Conservation (phyloP, 176 grass and related monocot genomes). For the Aegilops bicornis region DNA sequence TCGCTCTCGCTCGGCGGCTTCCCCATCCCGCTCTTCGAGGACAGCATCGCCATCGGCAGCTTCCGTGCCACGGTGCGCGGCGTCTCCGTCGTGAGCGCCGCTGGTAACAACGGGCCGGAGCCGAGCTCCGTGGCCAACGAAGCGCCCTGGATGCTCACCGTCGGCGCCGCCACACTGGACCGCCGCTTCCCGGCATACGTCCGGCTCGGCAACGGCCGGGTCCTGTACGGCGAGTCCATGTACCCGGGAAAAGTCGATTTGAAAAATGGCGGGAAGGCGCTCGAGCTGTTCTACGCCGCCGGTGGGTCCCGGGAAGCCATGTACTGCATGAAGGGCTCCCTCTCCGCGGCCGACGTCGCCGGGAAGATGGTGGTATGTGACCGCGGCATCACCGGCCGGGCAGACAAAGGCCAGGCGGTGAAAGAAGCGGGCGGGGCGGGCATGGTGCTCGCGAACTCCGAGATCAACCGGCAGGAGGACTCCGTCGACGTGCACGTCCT, state of each 20-base stretch:
- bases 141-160: constrained; percentile 75
- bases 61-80: constrained; percentile 64
- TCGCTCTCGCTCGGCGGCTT: constrained; percentile 85
- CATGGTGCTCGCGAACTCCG: constrained; percentile 78
- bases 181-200: constrained; percentile 71
- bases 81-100: constrained; percentile 69
- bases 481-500: constrained; percentile 85
- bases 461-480: constrained; percentile 78
- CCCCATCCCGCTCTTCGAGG: constrained; percentile 88
- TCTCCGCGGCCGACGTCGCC: constrained; percentile 42
- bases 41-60: constrained; percentile 90
- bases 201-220: constrained; percentile 51
- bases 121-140: constrained; percentile 75
- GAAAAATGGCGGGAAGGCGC: constrained; percentile 64
- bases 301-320: constrained; percentile 49
- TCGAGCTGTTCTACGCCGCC: constrained; percentile 62
- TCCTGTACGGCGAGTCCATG: constrained; percentile 93
- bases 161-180: constrained; percentile 67
- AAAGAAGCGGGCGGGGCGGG: constrained; percentile 59
- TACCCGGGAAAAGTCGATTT: constrained; percentile 59
- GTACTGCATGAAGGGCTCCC: constrained; percentile 73
- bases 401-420: constrained; percentile 76
- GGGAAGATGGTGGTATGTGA: constrained; percentile 88
- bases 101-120: constrained; percentile 72
- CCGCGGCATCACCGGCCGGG: constrained; percentile 66